Conservation (phyloP, 208 protist genomes). For the Trypanosoma lewisi region DNA sequence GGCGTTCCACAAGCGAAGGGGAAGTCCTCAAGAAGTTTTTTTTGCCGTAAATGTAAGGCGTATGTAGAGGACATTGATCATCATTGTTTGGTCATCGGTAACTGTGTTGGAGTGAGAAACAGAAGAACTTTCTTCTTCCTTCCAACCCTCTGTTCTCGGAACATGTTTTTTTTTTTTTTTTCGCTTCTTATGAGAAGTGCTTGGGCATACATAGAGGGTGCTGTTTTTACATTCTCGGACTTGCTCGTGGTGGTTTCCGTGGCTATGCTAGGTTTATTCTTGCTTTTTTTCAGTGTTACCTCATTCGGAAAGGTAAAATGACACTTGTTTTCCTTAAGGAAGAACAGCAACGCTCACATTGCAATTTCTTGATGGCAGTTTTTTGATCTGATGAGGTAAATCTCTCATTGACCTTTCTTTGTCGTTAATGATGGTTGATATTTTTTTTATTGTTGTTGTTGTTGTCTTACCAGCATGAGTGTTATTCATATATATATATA, state of each 20-base stretch:
- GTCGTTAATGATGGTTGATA: background rate
- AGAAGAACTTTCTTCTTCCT: conserved; percentile 35
- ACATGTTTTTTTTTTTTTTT: conserved; percentile 51
- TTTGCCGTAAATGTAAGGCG: conserved; percentile 41
- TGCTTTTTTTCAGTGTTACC: conserved; percentile 40
- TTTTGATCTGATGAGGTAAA: conserved; percentile 2
- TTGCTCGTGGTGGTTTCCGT: conserved; percentile 37
- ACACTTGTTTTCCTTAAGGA: conserved; percentile 10
- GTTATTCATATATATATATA: no score
- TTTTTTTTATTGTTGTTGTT: no score
- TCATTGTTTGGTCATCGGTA: conserved; percentile 68
- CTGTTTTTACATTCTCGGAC: conserved; percentile 30
- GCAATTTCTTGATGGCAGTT: conserved; percentile 1
- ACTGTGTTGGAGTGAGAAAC: conserved; percentile 53
- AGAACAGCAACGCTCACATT: background rate
- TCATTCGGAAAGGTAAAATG: conserved; percentile 17
- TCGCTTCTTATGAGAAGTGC: conserved; percentile 33
- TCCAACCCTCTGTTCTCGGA: conserved; percentile 32
- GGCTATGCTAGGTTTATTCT: conserved; percentile 21
- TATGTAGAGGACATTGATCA: conserved; percentile 49
- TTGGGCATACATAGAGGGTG: conserved; percentile 37
- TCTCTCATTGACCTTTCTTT: conserved; percentile 4
- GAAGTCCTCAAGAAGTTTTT: conserved; percentile 7
- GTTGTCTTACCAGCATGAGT: no score
- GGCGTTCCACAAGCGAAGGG: conserved; percentile 36